Evolutionary conservation across 164 flowering plant genomes (phyloP).

Genomic region (Echeveria elegans): DNA sequence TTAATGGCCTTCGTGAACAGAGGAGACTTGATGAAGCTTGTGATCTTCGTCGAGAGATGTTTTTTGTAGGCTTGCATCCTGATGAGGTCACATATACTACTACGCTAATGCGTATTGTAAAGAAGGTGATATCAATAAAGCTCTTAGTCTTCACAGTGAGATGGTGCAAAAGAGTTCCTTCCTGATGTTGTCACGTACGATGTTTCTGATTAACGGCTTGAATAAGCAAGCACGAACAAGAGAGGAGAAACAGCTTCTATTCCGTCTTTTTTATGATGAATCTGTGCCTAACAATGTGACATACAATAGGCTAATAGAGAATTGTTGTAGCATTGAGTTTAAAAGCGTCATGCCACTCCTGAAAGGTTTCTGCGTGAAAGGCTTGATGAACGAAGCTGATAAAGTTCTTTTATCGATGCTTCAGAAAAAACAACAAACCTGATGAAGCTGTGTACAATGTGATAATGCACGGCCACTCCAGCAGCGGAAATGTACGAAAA

Average conservation of each 20-base stretch:
- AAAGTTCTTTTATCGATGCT: conserved; percentile 43
- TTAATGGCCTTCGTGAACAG: conserved; percentile 70
- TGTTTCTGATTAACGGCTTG: conserved; percentile 76
- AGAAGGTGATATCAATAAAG: conserved; percentile 53
- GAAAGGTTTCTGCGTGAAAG: conserved; percentile 85
- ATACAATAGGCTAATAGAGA: conserved; percentile 54
- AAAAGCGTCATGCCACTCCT: conserved; percentile 50
- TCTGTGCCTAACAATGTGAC: conserved; percentile 52
- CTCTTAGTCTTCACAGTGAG: conserved; percentile 57
- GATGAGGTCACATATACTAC: conserved; percentile 73
- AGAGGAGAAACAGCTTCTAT: conserved; percentile 67
- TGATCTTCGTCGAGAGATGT: conserved; percentile 63
- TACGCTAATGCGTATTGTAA: conserved; percentile 62
- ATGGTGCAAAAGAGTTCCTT: conserved; percentile 61
- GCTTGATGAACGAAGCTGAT: conserved; percentile 85
- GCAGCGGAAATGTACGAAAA: conserved; percentile 41
- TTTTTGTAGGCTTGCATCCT: conserved; percentile 40
- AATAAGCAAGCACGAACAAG: conserved; percentile 61
- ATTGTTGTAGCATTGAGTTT: conserved; percentile 38
- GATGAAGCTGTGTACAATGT: conserved; percentile 58
- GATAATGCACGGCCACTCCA: conserved; percentile 76
- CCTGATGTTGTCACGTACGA: conserved; percentile 84
- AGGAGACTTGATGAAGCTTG: conserved; percentile 52
- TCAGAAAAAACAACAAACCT: conserved; percentile 36
- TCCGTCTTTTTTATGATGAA: conserved; percentile 55